phyloP scores from a whole-genome alignment of 2,329 filamentous ascomycete species.

The Alternaria tenuissima region DNA sequence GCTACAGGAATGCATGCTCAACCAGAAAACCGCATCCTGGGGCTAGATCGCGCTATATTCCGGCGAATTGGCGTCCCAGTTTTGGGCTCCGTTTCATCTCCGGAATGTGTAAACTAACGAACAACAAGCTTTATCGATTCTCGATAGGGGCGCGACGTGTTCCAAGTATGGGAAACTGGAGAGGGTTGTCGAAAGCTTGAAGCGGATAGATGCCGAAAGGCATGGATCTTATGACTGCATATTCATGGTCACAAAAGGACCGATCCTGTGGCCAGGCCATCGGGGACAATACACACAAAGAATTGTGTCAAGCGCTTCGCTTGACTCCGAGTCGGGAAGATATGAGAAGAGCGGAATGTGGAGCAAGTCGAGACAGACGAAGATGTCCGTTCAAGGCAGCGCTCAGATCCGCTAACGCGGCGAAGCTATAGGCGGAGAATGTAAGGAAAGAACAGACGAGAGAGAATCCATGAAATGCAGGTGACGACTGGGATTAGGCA shows the following conservation, averaged over 20 bases:
- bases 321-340: slow-evolving; percentile 12
- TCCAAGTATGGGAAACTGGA: slow-evolving; percentile 26
- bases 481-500: slow-evolving; percentile 19
- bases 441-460: slow-evolving; percentile 26
- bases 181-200: slow-evolving; percentile 17
- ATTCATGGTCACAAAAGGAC: slow-evolving; percentile 8
- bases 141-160: slow-evolving; percentile 20
- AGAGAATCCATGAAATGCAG: slow-evolving; percentile 23
- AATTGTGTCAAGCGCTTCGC: slow-evolving; percentile 3
- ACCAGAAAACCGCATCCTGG: slow-evolving; percentile 5
- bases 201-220: slow-evolving; percentile 15
- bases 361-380: slow-evolving; percentile 15
- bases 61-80: slow-evolving; percentile 19
- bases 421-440: slow-evolving; percentile 14
- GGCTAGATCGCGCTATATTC: slow-evolving; percentile 17
- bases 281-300: neutral
- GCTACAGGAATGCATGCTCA: slow-evolving; percentile 2
- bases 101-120: slow-evolving; percentile 26
- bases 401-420: slow-evolving; percentile 20
- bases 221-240: slow-evolving; percentile 10
- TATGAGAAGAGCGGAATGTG: slow-evolving; percentile 9
- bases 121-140: slow-evolving; percentile 44
- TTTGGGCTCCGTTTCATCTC: slow-evolving; percentile 29
- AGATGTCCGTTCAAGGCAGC: slow-evolving; percentile 14
- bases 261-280: slow-evolving; percentile 7